Conservation (phyloP, 2,329 filamentous ascomycete species). For the Aspergillus jensenii region DNA sequence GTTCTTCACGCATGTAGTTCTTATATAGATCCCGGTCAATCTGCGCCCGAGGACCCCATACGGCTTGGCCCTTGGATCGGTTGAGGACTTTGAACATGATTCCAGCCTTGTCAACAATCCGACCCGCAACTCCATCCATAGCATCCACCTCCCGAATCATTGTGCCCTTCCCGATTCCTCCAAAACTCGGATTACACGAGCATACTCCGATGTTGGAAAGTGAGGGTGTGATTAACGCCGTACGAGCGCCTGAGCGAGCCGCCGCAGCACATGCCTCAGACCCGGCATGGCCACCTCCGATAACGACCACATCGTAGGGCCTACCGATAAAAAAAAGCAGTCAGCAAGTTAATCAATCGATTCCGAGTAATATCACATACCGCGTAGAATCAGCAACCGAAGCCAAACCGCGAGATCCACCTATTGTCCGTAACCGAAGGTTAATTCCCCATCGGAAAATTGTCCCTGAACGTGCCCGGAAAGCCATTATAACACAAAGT, state of each 20-base stretch:
- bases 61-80: slow-evolving; percentile 83
- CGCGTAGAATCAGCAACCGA: slow-evolving; percentile 38
- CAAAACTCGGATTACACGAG: slow-evolving; percentile 95
- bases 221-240: slow-evolving; percentile 85
- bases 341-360: slow-evolving; percentile 6
- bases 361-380: slow-evolving; percentile 25
- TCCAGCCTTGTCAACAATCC: slow-evolving; percentile 88
- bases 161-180: slow-evolving; percentile 97
- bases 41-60: slow-evolving; percentile 95
- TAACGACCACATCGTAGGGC: slow-evolving; percentile 87
- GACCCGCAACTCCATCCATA: slow-evolving; percentile 82
- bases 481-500: slow-evolving; percentile 29
- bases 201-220: slow-evolving; percentile 88
- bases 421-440: slow-evolving; percentile 20
- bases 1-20: slow-evolving; percentile 84
- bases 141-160: slow-evolving; percentile 96
- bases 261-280: slow-evolving; percentile 91
- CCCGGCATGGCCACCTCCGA: slow-evolving; percentile 93
- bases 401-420: slow-evolving; percentile 34
- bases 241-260: slow-evolving; percentile 82
- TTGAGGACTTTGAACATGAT: slow-evolving; percentile 94
- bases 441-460: slow-evolving; percentile 28
- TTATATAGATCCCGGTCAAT: slow-evolving; percentile 91
- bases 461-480: slow-evolving; percentile 31
- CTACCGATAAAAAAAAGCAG: slow-evolving; percentile 38